Base-by-base conservation (phyloP, 345 rosid genomes). In the Gossypium turneri region DNA sequence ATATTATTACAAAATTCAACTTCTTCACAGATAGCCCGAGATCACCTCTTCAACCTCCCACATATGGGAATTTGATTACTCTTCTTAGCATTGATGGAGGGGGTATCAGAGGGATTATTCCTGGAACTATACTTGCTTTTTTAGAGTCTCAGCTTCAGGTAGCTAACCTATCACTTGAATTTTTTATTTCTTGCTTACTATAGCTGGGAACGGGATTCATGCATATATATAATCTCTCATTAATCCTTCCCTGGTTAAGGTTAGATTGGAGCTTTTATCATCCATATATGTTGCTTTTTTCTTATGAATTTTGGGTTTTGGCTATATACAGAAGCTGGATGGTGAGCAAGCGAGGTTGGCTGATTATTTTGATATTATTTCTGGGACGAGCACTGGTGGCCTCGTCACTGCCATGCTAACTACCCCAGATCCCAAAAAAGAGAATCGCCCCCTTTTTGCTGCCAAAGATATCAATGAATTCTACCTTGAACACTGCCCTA, bases 61-160 rank as follows among this genome's bases (percentile, higher is more conserved):
- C 89, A 17, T 77, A 70, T 56, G 91, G 92, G 66, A 79, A 81
- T 72, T 55, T 82, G 29, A 53, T 92, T 43, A 92, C 92, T 13
- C 67, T 92, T 66, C 95, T 90, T 17, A 87, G 92, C 78, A 90
- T 90, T 9, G 96, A 92, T 34, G 97, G 97, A 4, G 96, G 97
- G 25, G 97, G 97, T 9, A 84, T 90, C 13, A 81, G 96, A 83
- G 97, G 96, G 51, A 52, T 92, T 9, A 86, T 92, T 52, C 96
- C 96, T 0, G 91, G 83, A 29, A 79, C 79, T 12, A 86, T 92
- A 10, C 92, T 92, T 15, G 81, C 79, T 58, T 85, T 86, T 64
- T 78, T 92, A 9, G 97, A 92, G 76, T 79, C 92, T 7, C 84
- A 90, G 73, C 91, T 92, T 73, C 94, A 90, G 91, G 95, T 90